Evolutionary conservation across 2,329 filamentous ascomycete genomes (phyloP).

Genomic region (Trichoderma guizhouense): DNA sequence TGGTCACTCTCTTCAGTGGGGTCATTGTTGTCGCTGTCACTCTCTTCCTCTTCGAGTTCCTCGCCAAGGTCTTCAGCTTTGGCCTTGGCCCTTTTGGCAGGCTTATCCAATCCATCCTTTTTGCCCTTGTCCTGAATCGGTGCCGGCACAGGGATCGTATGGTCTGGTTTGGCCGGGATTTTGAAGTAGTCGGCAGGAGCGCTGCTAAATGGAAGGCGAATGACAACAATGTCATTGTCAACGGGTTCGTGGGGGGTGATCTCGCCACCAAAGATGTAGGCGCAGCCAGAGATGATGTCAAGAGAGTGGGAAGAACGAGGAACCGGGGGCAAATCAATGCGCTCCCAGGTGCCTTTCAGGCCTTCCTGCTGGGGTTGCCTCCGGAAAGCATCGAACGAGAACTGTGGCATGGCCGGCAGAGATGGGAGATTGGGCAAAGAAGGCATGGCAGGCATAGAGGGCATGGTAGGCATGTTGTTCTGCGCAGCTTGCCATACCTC

Average conservation of each 20-base stretch:
- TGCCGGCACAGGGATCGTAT: constrained; percentile 27
- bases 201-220: constrained; percentile 58
- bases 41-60: constrained; percentile 6
- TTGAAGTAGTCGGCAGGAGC: constrained; percentile 58
- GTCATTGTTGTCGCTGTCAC: neutral
- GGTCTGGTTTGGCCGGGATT: constrained; percentile 51
- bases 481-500: constrained; percentile 51
- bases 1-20: constrained; percentile 7
- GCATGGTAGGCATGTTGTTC: constrained; percentile 36
- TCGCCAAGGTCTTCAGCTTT: constrained; percentile 5
- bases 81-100: constrained; percentile 20
- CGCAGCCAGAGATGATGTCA: constrained; percentile 53
- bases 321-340: constrained; percentile 52
- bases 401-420: constrained; percentile 27
- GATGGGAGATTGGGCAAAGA: neutral
- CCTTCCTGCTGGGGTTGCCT: constrained; percentile 24
- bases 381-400: constrained; percentile 10
- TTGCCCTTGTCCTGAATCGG: constrained; percentile 34
- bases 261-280: constrained; percentile 77
- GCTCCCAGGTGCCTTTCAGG: constrained; percentile 60
- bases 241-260: constrained; percentile 61
- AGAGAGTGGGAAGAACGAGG: constrained; percentile 73
- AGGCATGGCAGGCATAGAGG: neutral
- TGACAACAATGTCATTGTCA: constrained; percentile 68
- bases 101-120: constrained; percentile 36